Base-by-base conservation (phyloP, 2,329 filamentous ascomycete species). In the Tolypocladium tropicale region DNA sequence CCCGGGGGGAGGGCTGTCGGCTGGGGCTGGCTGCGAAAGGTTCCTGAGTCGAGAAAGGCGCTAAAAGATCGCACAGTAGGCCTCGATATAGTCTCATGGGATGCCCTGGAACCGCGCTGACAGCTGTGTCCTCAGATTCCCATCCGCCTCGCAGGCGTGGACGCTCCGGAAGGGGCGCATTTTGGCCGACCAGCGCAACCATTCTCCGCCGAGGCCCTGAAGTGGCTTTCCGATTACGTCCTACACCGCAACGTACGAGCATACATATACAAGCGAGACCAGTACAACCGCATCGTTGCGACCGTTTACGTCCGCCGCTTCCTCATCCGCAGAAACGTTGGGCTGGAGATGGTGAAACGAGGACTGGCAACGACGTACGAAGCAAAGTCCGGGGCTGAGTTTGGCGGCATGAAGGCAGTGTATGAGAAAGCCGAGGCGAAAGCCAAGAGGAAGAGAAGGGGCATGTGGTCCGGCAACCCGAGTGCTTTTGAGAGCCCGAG, bases 361-460 rank as follows among this genome's bases (percentile, higher is more conserved):
- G 94, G 94, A 0, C 74, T 95, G 60, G 94, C 93, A 43, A 96
- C 90, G 2, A 87, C 94, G 3, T 99, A 97, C 69, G 94, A 97
- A 73, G 93, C 90, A 32, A 97, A 95, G 72, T 81, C 78, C 6
- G 94, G 93, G 3, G 87, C 83, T 23, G 94, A 97, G 68, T 99
- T 94, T 76, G 94, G 94, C 28, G 83, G 85, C 0, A 76, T 81
- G 56, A 82, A 85, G 63, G 73, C 76, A 52, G 70, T 78, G 58
- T 93, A 93, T 68, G 79, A 82, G 60, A 78, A 75, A 58, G 84
- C 84, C 6, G 85, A 92, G 72, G 78, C 76, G 51, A 76, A 76
- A 68, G 89, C 89, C 4, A 89, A 84, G 74, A 74, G 67, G 59
- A 80, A 78, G 66, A 81, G 81, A 60, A 76, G 75, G 62, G 89